phyloP scores from a whole-genome alignment of 345 rosid species.

The Gossypium ekmanianum region DNA sequence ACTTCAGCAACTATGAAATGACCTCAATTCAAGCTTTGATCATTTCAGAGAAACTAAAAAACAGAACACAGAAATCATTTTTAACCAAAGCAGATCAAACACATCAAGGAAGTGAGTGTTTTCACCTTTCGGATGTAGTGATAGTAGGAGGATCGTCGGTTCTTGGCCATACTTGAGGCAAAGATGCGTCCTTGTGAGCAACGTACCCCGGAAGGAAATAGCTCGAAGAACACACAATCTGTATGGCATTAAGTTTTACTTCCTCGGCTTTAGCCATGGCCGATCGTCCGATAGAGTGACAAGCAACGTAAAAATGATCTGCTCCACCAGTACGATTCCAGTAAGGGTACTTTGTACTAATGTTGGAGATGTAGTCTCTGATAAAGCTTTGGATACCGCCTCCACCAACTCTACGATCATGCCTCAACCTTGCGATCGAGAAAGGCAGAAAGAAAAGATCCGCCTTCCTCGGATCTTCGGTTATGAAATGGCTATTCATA shows the following conservation, averaged over 20 bases:
- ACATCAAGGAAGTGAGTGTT: too few species aligned
- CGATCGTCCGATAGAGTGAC: conserved; percentile 56
- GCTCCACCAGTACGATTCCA: conserved; percentile 64
- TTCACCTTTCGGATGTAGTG: conserved; percentile 43
- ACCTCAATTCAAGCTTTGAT: neutral
- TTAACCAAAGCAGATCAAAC: neutral
- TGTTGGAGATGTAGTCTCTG: conserved; percentile 18
- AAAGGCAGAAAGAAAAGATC: conserved; percentile 58
- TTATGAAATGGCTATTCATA: conserved; percentile 45
- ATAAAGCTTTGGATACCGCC: conserved; percentile 35
- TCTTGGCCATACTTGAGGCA: conserved; percentile 71
- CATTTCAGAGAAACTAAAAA: neutral
- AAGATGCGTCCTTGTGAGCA: conserved; percentile 54
- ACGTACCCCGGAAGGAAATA: conserved; percentile 39
- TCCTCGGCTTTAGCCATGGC: conserved; percentile 40
- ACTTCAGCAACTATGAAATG: neutral
- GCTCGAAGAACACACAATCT: conserved; percentile 59
- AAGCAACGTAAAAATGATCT: conserved; percentile 61
- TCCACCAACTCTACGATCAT: conserved; percentile 38
- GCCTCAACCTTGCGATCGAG: conserved; percentile 46
- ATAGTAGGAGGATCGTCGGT: conserved; percentile 43
- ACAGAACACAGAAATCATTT: neutral
- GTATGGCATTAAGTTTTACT: conserved; percentile 50
- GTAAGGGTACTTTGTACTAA: conserved; percentile 46
- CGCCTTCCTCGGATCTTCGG: conserved; percentile 38